Conservation (phyloP, 192 early-diverging fungal species). For the Podila clonocystis region DNA sequence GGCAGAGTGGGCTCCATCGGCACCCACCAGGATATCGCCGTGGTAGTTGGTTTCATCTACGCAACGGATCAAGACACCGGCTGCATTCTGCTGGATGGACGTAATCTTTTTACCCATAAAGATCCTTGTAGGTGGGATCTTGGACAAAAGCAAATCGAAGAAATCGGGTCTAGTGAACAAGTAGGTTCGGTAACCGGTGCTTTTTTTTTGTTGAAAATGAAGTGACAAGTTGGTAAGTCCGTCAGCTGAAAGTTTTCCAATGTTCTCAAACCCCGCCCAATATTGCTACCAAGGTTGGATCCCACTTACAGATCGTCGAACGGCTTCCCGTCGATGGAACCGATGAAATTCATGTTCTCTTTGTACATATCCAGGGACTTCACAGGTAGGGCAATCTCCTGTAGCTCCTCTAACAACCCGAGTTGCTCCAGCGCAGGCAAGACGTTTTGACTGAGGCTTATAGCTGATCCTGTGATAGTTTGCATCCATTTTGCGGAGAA, state of each 20-base stretch:
- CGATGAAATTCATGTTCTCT: background rate
- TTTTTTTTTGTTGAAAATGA: background rate
- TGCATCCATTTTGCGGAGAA: too few species aligned
- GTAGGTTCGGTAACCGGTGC: background rate
- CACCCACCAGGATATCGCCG: conserved; percentile 1
- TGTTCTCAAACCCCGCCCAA: background rate
- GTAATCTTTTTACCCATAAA: background rate
- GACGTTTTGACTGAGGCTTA: background rate
- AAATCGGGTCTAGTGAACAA: background rate
- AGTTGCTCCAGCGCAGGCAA: background rate
- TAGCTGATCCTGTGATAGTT: background rate
- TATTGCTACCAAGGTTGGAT: background rate
- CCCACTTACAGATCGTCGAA: background rate
- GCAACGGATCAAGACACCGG: background rate
- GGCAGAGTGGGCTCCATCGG: conserved; percentile 1
- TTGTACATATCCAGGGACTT: background rate
- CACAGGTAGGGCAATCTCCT: background rate
- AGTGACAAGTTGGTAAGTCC: background rate
- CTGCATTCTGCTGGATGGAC: background rate
- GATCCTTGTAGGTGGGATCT: background rate
- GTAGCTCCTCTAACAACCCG: background rate
- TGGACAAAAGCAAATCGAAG: background rate
- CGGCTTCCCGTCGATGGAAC: background rate
- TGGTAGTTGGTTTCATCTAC: background rate
- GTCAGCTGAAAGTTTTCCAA: background rate